Percentiles rank a stretch among this genome's conserved stretches.
phyloP scores from a whole-genome alignment of 352 stramenopile species.

The Globisporangium parvum region DNA sequence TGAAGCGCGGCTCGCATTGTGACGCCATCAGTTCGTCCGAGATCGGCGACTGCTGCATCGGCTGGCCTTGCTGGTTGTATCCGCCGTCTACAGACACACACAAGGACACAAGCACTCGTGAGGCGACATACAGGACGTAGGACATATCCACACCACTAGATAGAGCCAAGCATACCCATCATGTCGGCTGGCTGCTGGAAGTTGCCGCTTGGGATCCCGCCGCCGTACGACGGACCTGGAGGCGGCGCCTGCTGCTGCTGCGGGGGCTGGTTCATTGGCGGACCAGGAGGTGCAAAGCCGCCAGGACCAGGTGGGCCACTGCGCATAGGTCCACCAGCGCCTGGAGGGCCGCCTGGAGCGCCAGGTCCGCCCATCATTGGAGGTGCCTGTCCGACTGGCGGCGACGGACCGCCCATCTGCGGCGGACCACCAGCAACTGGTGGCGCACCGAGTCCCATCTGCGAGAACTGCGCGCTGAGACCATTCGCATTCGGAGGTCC shows the following conservation, averaged over 20 bases:
- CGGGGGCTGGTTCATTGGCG: conserved; percentile 24
- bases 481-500: conserved; percentile 18
- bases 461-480: conserved; percentile 56
- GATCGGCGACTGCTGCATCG: conserved; percentile 47
- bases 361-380: conserved; percentile 11
- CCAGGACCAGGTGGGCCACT: conserved; percentile 14
- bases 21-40: conserved; percentile 66
- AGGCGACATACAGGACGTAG: too few relatives aligned
- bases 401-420: conserved; percentile 26
- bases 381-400: not conserved
- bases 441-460: conserved; percentile 56
- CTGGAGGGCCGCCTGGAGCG: not conserved
- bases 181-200: conserved; percentile 75
- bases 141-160: not conserved
- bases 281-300: conserved; percentile 4
- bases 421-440: conserved; percentile 11
- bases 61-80: conserved; percentile 44
- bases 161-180: conserved; percentile 43
- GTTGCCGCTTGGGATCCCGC: conserved; percentile 56
- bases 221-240: conserved; percentile 18
- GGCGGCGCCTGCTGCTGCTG: conserved; percentile 18
- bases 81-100: conserved; percentile 28
- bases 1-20: conserved; percentile 75
- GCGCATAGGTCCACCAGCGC: conserved; percentile 5
- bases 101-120: not conserved